phyloP scores from a whole-genome alignment of 1,284 basidiomycete genomes.

The Trametes sp. region DNA sequence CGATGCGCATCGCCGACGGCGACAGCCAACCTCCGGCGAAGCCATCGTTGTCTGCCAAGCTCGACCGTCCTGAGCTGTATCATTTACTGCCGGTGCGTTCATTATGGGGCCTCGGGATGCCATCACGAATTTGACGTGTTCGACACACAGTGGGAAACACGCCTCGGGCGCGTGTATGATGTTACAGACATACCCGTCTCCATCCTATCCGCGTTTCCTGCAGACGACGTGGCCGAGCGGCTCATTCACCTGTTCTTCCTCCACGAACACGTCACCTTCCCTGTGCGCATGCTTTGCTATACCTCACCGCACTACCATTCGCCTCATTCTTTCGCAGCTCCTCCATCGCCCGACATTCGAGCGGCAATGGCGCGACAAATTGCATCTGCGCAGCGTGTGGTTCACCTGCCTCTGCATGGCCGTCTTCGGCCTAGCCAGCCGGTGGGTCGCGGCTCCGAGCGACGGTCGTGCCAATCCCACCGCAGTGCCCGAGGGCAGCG shows the following conservation, averaged over 20 bases:
- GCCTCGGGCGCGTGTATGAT: constrained; percentile 53
- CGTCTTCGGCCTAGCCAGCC: constrained; percentile 56
- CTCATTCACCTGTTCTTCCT: constrained; percentile 59
- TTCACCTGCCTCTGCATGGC: constrained; percentile 57
- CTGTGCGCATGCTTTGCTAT: constrained; percentile 24
- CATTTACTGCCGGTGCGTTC: constrained; percentile 21
- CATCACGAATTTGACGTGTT: not conserved
- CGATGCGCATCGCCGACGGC: constrained; percentile 21
- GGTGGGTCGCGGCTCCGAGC: constrained; percentile 44
- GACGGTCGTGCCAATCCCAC: not conserved
- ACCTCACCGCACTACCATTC: not conserved
- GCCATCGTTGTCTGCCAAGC: not conserved
- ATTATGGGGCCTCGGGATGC: not conserved
- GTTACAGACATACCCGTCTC: constrained; percentile 45
- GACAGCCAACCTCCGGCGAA: not conserved
- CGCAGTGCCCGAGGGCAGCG: constrained; percentile 42
- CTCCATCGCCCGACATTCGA: constrained; percentile 58
- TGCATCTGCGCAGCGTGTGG: constrained; percentile 50
- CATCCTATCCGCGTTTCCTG: constrained; percentile 58
- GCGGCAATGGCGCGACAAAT: constrained; percentile 46
- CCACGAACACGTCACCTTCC: constrained; percentile 49
- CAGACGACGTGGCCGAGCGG: constrained; percentile 50
- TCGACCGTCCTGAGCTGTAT: constrained; percentile 19
- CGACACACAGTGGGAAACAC: constrained; percentile 60
- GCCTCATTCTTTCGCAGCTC: too few relatives aligned